Base-by-base conservation (phyloP, 805 yeast species). In the Yarrowia sp. region DNA sequence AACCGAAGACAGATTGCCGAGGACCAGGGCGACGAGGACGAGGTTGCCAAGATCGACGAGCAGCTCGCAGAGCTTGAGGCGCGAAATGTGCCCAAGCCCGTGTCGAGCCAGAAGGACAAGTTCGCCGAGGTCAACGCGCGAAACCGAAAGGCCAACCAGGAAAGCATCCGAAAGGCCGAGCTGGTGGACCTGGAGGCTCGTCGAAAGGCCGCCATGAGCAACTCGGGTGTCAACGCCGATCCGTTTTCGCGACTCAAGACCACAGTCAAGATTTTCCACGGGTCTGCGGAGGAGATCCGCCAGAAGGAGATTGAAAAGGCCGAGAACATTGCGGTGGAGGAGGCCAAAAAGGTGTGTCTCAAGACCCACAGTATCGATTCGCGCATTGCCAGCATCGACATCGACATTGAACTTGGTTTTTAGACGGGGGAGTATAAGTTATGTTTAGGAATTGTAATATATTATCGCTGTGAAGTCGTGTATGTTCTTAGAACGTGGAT, bases 221-320 rank as follows among this genome's bases (percentile, higher is more conserved):
- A 61, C 74, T 67, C 71, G 66, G 66, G 79, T 62, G 77, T 68
- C 42, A 74, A 75, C 63, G 78, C 82, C 61, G 83, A 94, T 76
- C 98, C 99, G 21, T 94, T 94, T 74, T 84, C 88, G 67, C 84
- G 98, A 72, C 81, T 94, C 70, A 87, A 89, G 72, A 93, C 98
- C 1, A 87, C 85, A 65, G 89, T 97, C 0, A 83, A 89, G 69
- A 84, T 90, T 64, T 93, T 90, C 74, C 90, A 91, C 63, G 69
- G 69, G 60, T 65, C 74, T 59, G 77, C 79, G 49, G 81, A 66
- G 33, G 62, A 46, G 73, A 62, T 75, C 79, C 49, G 83, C 80
- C 65, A 81, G 79, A 64, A 86, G 81, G 44, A 65, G 6, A 47
- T 62, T 8, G 65, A 62, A 16, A 65, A 64, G 38, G 61, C 46